A percentile compares a stretch with the other conserved stretches of the same genome.
phyloP scores from a whole-genome alignment of 805 yeast species.

The Debaryomyces hansenii region DNA sequence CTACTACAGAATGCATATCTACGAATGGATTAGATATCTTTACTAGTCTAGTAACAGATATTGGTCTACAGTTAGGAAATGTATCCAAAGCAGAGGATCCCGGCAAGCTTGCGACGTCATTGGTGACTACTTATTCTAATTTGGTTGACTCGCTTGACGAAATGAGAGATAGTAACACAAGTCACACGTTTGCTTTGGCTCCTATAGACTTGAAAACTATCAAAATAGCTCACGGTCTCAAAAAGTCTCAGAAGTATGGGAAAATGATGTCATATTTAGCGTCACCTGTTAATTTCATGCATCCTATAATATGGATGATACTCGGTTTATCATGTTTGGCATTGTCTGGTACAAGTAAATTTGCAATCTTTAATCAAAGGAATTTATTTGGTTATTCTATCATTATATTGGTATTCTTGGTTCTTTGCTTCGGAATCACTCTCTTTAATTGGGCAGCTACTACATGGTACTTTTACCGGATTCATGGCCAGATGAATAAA shows the following conservation, averaged over 20 bases:
- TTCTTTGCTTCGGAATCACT: constrained; percentile 1
- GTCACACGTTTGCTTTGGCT: constrained; percentile 8
- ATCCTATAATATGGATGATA: not conserved
- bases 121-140: constrained; percentile 40
- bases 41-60: constrained; percentile 48
- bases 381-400: not conserved
- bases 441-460: constrained; percentile 8
- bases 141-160: constrained; percentile 11
- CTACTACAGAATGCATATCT: constrained; percentile 12
- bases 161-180: constrained; percentile 11
- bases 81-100: constrained; percentile 42
- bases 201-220: constrained; percentile 12
- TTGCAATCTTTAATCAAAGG: not conserved
- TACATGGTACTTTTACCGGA: constrained; percentile 7
- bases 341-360: not conserved
- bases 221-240: constrained; percentile 11
- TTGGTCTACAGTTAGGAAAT: constrained; percentile 46
- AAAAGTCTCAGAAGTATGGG: constrained; percentile 11
- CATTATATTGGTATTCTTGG: constrained; percentile 5
- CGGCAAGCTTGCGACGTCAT: constrained; percentile 37
- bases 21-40: constrained; percentile 49
- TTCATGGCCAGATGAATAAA: constrained; percentile 4
- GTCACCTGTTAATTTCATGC: not conserved
- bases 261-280: constrained; percentile 11
- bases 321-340: not conserved